phyloP scores from a whole-genome alignment of 2,329 filamentous ascomycete species.

The Trichoderma sp. region DNA sequence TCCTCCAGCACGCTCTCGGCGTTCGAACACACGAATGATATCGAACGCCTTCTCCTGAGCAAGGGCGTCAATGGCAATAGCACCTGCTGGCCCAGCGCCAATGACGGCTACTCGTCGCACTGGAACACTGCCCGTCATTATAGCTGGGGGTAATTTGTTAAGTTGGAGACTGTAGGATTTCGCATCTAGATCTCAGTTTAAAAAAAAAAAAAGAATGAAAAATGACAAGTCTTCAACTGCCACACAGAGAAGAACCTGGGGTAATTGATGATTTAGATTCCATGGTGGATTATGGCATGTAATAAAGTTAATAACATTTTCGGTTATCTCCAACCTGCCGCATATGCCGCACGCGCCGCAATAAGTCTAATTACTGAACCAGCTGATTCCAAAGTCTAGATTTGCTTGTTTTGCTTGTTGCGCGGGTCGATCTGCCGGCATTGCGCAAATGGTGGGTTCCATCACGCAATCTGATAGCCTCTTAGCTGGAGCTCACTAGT shows the following conservation, averaged over 20 bases:
- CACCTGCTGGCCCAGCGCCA: conserved; percentile 61
- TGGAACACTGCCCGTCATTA: conserved; percentile 21
- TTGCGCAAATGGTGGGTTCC: background rate
- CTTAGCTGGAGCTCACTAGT: background rate
- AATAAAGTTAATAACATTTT: background rate
- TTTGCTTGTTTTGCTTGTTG: background rate
- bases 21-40: conserved; percentile 61
- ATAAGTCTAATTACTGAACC: background rate
- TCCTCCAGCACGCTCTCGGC: conserved; percentile 59
- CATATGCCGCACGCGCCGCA: conserved; percentile 2
- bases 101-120: conserved; percentile 56
- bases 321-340: background rate
- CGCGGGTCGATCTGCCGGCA: background rate
- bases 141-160: background rate
- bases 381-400: background rate
- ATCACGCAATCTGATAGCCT: conserved; percentile 4
- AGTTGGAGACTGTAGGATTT: background rate
- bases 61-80: conserved; percentile 61
- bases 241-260: background rate
- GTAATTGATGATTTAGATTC: background rate
- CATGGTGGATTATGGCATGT: background rate
- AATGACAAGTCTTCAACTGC: background rate
- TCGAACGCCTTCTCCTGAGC: conserved; percentile 60
- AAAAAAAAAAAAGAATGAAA: background rate
- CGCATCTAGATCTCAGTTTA: background rate